phyloP scores from a whole-genome alignment of 805 yeast species.

The Sugiyamaella boreocaroliniensis region DNA sequence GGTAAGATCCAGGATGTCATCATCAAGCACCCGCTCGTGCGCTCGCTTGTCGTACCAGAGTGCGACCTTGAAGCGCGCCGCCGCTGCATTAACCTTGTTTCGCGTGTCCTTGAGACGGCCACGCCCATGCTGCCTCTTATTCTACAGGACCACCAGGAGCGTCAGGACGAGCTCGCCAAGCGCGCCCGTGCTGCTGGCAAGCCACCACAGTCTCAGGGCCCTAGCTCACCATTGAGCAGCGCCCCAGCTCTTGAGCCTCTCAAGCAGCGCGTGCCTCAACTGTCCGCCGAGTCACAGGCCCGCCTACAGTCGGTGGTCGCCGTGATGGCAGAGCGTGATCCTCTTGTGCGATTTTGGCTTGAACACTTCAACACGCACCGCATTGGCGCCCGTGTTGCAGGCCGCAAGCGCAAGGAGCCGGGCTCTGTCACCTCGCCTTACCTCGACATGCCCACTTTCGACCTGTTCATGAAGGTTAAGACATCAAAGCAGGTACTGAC shows the following conservation, averaged over 20 bases:
- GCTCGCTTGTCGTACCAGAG: constrained; percentile 24
- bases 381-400: not conserved
- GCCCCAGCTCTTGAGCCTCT: not conserved
- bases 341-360: constrained; percentile 21
- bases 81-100: constrained; percentile 18
- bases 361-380: constrained; percentile 17
- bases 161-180: constrained; percentile 1
- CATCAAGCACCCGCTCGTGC: constrained; percentile 24
- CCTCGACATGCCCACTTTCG: constrained; percentile 13
- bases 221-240: not conserved
- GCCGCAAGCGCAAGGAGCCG: not conserved
- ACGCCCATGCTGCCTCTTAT: constrained; percentile 23
- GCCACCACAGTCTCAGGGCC: not conserved
- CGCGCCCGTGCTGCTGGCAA: constrained; percentile 2
- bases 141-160: constrained; percentile 17
- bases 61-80: constrained; percentile 26
- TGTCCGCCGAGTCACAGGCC: constrained; percentile 18
- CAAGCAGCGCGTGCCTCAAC: constrained; percentile 8
- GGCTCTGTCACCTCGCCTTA: not conserved
- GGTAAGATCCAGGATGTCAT: constrained; percentile 26
- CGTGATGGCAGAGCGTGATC: constrained; percentile 20
- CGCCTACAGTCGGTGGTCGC: constrained; percentile 16
- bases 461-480: constrained; percentile 19
- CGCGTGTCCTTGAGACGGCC: constrained; percentile 21
- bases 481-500: constrained; percentile 20